Base-by-base conservation (phyloP, 306 rosid genomes). In the Dalbergia cochinchinensis region DNA sequence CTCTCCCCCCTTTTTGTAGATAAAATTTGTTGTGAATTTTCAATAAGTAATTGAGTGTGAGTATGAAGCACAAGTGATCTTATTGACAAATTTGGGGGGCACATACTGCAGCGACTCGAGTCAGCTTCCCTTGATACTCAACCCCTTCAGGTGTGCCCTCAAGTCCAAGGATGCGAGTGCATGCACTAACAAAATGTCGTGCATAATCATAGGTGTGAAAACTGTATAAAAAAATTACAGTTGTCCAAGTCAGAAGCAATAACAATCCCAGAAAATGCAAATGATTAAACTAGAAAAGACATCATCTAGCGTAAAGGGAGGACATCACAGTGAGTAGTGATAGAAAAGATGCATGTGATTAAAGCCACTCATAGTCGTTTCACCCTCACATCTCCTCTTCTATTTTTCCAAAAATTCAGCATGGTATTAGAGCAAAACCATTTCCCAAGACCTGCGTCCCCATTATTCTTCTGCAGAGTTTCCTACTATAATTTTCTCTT, bases 91-190 rank as follows among this genome's bases (percentile, higher is more conserved):
- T 22, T 58, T 16, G 31, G 71, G 13, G 50, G 71, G 78, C 65
- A 84, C 95, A 69, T 85, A 90, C 98, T 45, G 98, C 98, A 82
- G 98, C 93, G 54, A 93, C 94, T 72, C 98, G 89, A 66, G 98
- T 93, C 69, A 93, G 90, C 88, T 82, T 90, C 80, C 97, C 98
- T 82, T 91, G 94, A 85, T 93, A 89, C 83, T 88, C 98, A 83
- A 93, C 98, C 53, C 98, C 97, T 80, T 93, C 98, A 54, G 94
- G 98, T 0, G 97, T 93, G 62, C 97, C 94, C 87, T 93, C 97
- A 76, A 91, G 94, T 74, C 94, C 94, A 75, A 93, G 93, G 74
- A 91, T 90, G 68, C 98, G 98, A 69, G 94, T 93, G 74, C 97
- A 91, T 58, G 97, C 94, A 82, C 98, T 93, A 39, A 93, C 97